Conservation (phyloP, 805 yeast genomes). For the Kodamaea leandrae region DNA sequence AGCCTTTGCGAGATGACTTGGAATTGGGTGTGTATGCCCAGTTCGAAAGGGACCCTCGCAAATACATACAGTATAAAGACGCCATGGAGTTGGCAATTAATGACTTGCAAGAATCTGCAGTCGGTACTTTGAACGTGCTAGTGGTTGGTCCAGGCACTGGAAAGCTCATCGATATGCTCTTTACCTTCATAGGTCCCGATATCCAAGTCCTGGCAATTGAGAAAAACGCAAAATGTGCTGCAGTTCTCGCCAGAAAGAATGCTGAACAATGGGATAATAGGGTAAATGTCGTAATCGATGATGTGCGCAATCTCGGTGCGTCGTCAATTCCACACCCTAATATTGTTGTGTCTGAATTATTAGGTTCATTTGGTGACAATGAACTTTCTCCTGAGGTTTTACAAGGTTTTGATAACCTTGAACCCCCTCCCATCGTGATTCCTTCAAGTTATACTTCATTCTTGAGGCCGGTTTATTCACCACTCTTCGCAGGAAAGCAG, state of each 20-base stretch:
- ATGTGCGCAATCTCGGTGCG: conserved; percentile 44
- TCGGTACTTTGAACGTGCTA: conserved; percentile 31
- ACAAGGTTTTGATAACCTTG: conserved; percentile 14
- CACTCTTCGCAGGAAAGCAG: conserved; percentile 27
- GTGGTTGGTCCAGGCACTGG: conserved; percentile 91
- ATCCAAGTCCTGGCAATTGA: conserved; percentile 55
- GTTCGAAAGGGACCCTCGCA: conserved; percentile 68
- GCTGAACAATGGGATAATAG: conserved; percentile 48
- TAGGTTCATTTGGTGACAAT: conserved; percentile 93
- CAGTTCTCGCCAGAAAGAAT: conserved; percentile 50
- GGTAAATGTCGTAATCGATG: conserved; percentile 54
- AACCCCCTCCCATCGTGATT: conserved; percentile 38
- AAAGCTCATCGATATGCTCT: conserved; percentile 56
- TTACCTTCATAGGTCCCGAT: conserved; percentile 15
- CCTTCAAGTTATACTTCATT: conserved; percentile 52
- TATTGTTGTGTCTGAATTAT: conserved; percentile 72
- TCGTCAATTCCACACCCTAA: conserved; percentile 22
- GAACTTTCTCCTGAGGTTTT: conserved; percentile 83
- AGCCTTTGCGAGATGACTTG: conserved; percentile 63
- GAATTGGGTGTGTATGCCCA: conserved; percentile 58
- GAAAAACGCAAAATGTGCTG: conserved; percentile 61
- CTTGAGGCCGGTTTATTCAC: conserved; percentile 66
- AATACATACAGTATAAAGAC: conserved; percentile 64
- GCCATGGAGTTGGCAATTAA: conserved; percentile 61
- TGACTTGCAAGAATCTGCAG: conserved; percentile 14